Evolutionary conservation across 495 filamentous ascomycete species (phyloP).

Genomic region (Pseudevernia furfuracea): DNA sequence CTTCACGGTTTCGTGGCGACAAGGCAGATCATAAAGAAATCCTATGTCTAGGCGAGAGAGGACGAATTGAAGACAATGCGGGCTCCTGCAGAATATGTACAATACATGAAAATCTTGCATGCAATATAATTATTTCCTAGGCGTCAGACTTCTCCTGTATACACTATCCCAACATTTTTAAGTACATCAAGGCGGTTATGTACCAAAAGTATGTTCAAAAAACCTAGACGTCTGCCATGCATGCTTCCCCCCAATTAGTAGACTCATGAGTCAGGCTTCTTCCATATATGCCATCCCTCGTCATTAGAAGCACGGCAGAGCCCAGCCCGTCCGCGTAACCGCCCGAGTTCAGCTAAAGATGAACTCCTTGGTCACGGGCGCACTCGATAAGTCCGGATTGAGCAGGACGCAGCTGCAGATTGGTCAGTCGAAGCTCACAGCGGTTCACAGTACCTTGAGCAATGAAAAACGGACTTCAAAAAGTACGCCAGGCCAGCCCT

Average conservation of each 20-base stretch:
- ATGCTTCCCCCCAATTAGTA: neutral
- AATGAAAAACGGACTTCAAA: constrained; percentile 54
- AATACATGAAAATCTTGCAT: neutral
- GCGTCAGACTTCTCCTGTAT: neutral
- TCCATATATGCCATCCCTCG: neutral
- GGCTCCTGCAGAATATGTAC: no score
- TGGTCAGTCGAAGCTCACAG: constrained; percentile 2
- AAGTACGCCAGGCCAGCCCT: constrained; percentile 62
- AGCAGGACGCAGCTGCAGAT: constrained; percentile 52
- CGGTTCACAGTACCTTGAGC: no score
- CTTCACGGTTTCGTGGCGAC: neutral
- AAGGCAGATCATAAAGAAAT: neutral
- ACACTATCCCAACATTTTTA: neutral
- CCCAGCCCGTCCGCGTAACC: neutral
- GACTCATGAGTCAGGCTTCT: neutral
- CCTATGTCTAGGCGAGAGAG: neutral
- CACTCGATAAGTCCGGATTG: constrained; percentile 62
- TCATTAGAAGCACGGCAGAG: neutral
- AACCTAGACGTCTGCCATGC: neutral
- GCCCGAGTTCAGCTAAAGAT: constrained; percentile 37
- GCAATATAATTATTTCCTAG: neutral
- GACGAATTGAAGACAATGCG: no score
- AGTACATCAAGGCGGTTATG: neutral
- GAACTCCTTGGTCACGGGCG: constrained; percentile 63
- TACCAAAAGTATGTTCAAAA: neutral